Base-by-base conservation (phyloP, 2,329 filamentous ascomycete genomes). In the Claviceps humidiphila region DNA sequence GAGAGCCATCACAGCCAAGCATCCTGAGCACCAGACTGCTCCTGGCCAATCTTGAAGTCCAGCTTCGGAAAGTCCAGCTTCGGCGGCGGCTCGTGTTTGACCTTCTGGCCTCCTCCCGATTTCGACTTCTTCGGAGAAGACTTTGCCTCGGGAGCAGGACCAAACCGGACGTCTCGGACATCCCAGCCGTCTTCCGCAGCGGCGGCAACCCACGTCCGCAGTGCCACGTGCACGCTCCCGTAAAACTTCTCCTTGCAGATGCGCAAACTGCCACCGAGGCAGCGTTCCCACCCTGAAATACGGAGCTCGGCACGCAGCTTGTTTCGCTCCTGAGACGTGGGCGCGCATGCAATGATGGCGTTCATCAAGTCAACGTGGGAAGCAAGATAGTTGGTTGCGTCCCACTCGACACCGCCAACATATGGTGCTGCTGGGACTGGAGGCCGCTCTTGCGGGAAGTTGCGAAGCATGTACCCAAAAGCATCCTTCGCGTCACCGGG, bases 231-330 rank as follows among this genome's bases (percentile, higher is more conserved):
- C 4, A 98, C 87, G 48, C 86, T 82, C 2, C 87, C 86, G 65
- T 98, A 97, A 66, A 97, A 95, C 66, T 97, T 97, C 68, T 96
- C 90, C 66, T 97, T 98, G 74, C 91, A 97, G 16, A 91, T 84
- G 5, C 93, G 82, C 56, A 97, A 72, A 53, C 83, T 91, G 22
- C 80, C 79, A 16, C 89, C 89, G 76, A 97, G 87, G 59, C 86
- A 82, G 59, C 89, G 89, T 68, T 98, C 93, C 74, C 89, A 95
- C 7, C 93, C 91, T 0, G 87, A 94, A 55, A 90, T 81, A 51
- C 81, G 80, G 50, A 97, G 74, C 53, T 91, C 82, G 17, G 75
- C 74, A n/a, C 93, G 85, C 11, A 97, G 76, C 0, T 70, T 65
- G 67, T 95, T 96, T 54, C 93, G 86, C 53, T 86, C 82, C 24